Base-by-base conservation (phyloP, 176 grass and related monocot species). In the Musa acuminata region DNA sequence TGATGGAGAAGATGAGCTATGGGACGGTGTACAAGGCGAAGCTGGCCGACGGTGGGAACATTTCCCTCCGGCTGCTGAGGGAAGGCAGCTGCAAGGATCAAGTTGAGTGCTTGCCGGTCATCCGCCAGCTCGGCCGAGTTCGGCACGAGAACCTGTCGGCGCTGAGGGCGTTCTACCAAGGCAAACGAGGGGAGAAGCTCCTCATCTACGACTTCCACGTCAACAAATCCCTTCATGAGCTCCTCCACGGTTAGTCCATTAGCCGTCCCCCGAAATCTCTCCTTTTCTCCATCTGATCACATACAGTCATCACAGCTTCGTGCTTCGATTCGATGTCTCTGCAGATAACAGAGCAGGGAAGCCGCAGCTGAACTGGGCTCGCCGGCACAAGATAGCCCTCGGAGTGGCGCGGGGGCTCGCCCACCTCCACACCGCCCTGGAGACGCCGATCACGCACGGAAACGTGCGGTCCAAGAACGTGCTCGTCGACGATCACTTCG, bases 1-100 rank as follows among this genome's bases (percentile, higher is more conserved):
- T 96, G 72, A 85, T 91, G 75, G 74, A 82, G 72, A 96, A 96
- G 84, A 77, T 84, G 16, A 89, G 84, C 81, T 92, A 92, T 48
- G 90, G 92, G 69, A 96, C 92, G 0, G 89, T 96, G 11, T 96
- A 96, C 86, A 96, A 92, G 89, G 92, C 92, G 1, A 96, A 89
- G 82, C 89, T 96, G 48, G 83, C 77, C 10, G 75, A 87, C 67
- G 80, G 92, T 62, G 75, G 86, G 64, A 87, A 29, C 84, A 92
- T 96, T 60, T 84, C 85, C 64, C 83, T 96, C 19, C 83, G 92
- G 3, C 77, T 96, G 51, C 73, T 96, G 26, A 87, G 92, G 13
- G 92, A 96, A 69, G 89, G 89, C 2, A 80, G 86, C 84, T 89
- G 83, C 87, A 74, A 73, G 65, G 89, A 92, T 67, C 53, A 82